These are phyloP conservation scores for Aspergillus ostianus DNA, from an alignment of 495 filamentous ascomycete species.

Conservation along the genomic window DNA sequence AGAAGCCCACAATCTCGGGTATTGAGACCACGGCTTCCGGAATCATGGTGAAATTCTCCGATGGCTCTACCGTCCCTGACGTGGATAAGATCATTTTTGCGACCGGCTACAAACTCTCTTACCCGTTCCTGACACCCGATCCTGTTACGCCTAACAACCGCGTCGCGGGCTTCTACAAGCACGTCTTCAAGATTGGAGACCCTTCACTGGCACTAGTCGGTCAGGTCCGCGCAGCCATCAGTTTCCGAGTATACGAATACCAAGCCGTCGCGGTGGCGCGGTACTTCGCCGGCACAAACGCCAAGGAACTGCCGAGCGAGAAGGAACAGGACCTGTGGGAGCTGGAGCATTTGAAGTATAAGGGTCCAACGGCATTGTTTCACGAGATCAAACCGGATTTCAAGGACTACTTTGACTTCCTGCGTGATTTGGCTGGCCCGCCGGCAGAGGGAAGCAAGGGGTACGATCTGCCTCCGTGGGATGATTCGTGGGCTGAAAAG, in stretches of 20 bases:
- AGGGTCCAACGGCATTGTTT: slow-evolving; percentile 42
- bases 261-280: slow-evolving; percentile 52
- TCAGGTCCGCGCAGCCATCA: slow-evolving; percentile 47
- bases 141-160: slow-evolving; percentile 27
- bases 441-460: slow-evolving; percentile 33
- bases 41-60: slow-evolving; percentile 30
- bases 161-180: slow-evolving; percentile 29
- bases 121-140: slow-evolving; percentile 36
- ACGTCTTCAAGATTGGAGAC: slow-evolving; percentile 31
- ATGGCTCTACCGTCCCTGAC: slow-evolving; percentile 32
- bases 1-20: slow-evolving; percentile 19
- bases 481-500: slow-evolving; percentile 36
- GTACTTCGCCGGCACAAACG: slow-evolving; percentile 42
- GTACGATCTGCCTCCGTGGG: slow-evolving; percentile 35
- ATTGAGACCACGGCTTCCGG: slow-evolving; percentile 4
- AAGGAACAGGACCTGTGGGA: slow-evolving; percentile 49
- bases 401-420: slow-evolving; percentile 47
- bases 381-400: slow-evolving; percentile 49
- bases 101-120: slow-evolving; percentile 48
- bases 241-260: slow-evolving; percentile 53
- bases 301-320: slow-evolving; percentile 27
- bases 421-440: slow-evolving; percentile 40
- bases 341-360: slow-evolving; percentile 34
- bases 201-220: slow-evolving; percentile 29
- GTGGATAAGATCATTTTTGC: slow-evolving; percentile 53